phyloP scores from a whole-genome alignment of 192 early-diverging fungal species.

The Backusella macrospora region DNA sequence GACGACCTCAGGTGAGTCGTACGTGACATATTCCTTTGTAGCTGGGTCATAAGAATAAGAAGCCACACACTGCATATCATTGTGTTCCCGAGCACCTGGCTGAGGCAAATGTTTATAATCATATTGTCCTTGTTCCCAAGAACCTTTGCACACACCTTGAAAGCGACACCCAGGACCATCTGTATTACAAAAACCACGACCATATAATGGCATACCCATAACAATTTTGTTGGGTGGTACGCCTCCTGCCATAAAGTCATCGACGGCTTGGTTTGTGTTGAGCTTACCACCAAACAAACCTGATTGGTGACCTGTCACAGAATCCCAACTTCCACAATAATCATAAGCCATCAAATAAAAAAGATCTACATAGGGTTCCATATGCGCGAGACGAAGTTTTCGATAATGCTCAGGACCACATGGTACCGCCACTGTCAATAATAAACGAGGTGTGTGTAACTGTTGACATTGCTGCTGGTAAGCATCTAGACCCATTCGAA shows the following conservation, averaged over 20 bases:
- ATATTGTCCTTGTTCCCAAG: constrained; percentile 89
- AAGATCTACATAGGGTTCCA: constrained; percentile 67
- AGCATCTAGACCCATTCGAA: constrained; percentile 70
- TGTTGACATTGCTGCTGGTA: constrained; percentile 38
- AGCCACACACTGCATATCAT: constrained; percentile 77
- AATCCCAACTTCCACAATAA: constrained; percentile 68
- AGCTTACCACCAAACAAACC: constrained; percentile 72
- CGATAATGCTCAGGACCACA: constrained; percentile 65
- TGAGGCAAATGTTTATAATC: constrained; percentile 85
- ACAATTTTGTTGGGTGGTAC: constrained; percentile 85
- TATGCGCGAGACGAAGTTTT: constrained; percentile 59
- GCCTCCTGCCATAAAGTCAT: constrained; percentile 68
- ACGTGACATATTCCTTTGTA: constrained; percentile 74
- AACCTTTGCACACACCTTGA: constrained; percentile 71
- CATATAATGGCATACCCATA: constrained; percentile 91
- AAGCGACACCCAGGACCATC: constrained; percentile 65
- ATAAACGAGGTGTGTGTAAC: constrained; percentile 47
- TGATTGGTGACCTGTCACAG: constrained; percentile 81
- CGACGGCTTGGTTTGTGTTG: constrained; percentile 70
- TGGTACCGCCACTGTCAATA: constrained; percentile 71
- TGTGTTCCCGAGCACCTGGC: constrained; percentile 66
- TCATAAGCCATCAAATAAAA: constrained; percentile 97
- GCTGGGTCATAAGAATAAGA: constrained; percentile 80
- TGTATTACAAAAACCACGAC: constrained; percentile 90
- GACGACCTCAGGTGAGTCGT: constrained; percentile 73